phyloP scores from a whole-genome alignment of 1,284 basidiomycete species.

The Amylostereum chailletii region DNA sequence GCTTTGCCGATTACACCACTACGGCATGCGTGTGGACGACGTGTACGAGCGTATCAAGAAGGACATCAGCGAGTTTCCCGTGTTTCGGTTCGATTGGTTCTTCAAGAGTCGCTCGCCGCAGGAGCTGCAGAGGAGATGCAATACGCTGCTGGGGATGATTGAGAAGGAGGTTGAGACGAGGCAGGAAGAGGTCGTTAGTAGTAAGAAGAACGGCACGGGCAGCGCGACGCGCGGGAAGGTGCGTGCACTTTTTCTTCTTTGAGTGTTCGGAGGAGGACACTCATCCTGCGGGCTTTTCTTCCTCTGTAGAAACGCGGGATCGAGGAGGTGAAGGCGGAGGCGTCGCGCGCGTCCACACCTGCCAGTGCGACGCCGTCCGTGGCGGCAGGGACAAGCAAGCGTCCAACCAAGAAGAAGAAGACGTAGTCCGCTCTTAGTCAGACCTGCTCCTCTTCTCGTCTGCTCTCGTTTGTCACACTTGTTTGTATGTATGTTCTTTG shows the following conservation, averaged over 20 bases:
- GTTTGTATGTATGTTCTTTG: neutral
- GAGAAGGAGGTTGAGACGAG: conserved; percentile 79
- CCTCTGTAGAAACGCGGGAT: conserved; percentile 50
- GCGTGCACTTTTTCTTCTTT: conserved; percentile 11
- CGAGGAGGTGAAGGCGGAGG: conserved; percentile 55
- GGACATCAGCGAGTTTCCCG: conserved; percentile 91
- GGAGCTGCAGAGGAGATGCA: conserved; percentile 86
- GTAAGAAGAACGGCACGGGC: conserved; percentile 43
- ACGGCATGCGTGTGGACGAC: conserved; percentile 88
- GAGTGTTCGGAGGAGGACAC: neutral
- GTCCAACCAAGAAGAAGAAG: conserved; percentile 46
- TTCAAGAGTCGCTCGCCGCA: conserved; percentile 92
- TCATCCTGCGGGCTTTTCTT: neutral
- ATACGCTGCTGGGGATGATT: conserved; percentile 84
- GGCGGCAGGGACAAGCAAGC: conserved; percentile 26
- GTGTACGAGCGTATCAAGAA: conserved; percentile 95
- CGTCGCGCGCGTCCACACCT: conserved; percentile 49
- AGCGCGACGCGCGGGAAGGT: conserved; percentile 39
- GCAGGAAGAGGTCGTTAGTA: conserved; percentile 50
- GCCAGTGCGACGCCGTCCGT: conserved; percentile 28
- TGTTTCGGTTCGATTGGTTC: conserved; percentile 99
- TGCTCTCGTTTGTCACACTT: neutral
- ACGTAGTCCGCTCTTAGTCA: conserved; percentile 23
- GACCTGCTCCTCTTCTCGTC: neutral
- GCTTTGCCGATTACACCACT: conserved; percentile 84